These are phyloP conservation scores for Leishmania lainsoni DNA, from an alignment of 208 protist species.

Conservation along the genomic window DNA sequence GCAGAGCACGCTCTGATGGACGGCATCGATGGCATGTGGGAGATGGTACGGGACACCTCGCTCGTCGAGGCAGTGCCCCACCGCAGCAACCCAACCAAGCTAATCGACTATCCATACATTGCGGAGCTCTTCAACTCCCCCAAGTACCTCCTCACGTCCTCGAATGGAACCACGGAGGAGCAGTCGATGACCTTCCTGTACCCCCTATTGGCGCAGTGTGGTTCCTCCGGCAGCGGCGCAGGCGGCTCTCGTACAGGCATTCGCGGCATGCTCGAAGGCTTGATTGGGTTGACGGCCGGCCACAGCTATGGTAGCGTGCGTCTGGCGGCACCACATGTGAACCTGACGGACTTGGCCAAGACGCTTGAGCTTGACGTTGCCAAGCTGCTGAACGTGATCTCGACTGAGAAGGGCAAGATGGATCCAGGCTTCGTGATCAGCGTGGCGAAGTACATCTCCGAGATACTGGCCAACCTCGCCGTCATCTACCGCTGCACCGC, in stretches of 20 bases:
- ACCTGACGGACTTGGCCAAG: constrained; percentile 50
- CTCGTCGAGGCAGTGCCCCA: constrained; percentile 42
- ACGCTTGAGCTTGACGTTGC: constrained; percentile 59
- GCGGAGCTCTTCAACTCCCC: constrained; percentile 43
- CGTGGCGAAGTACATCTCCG: constrained; percentile 58
- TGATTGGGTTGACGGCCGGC: constrained; percentile 31
- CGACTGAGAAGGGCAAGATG: constrained; percentile 20
- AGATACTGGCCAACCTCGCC: constrained; percentile 73
- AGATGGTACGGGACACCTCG: constrained; percentile 47
- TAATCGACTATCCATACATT: constrained; percentile 76
- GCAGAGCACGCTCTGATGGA: constrained; percentile 66
- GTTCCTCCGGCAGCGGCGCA: constrained; percentile 1
- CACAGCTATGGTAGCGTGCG: constrained; percentile 27
- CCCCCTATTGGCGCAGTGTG: constrained; percentile 42
- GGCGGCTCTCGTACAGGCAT: constrained; percentile 7
- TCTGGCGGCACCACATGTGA: constrained; percentile 62
- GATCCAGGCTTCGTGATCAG: constrained; percentile 47
- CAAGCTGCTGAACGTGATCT: constrained; percentile 42
- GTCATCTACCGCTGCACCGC: constrained; percentile 77
- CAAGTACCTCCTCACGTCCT: constrained; percentile 47
- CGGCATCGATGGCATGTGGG: constrained; percentile 49
- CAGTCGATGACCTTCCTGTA: constrained; percentile 47
- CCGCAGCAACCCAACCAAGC: constrained; percentile 43
- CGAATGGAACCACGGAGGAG: constrained; percentile 39
- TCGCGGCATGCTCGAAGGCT: constrained; percentile 4